phyloP scores from a whole-genome alignment of 306 rosid species.

The Cicer judaicum region DNA sequence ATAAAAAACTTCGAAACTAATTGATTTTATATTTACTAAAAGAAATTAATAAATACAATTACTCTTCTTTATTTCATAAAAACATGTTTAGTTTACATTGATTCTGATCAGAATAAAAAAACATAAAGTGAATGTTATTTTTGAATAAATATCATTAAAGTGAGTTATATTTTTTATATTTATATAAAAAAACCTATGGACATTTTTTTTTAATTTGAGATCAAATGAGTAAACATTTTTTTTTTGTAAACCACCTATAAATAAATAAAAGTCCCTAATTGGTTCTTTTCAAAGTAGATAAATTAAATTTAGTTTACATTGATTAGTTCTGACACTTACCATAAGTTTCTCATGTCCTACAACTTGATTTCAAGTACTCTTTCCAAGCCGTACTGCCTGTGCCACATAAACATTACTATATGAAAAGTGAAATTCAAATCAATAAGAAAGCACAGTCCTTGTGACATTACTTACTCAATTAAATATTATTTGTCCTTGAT shows the following conservation, averaged over 20 bases:
- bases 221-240: neutral
- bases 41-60: no score
- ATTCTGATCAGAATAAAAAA: no score
- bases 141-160: no score
- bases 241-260: neutral
- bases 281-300: slow-evolving; percentile 15
- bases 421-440: slow-evolving; percentile 5
- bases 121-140: no score
- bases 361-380: slow-evolving; percentile 20
- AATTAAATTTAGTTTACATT: slow-evolving; percentile 36
- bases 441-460: slow-evolving; percentile 34
- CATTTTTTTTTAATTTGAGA: no score
- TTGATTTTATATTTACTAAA: no score
- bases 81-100: no score
- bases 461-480: slow-evolving; percentile 35
- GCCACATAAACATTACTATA: slow-evolving; percentile 11
- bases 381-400: neutral
- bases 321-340: slow-evolving; percentile 40
- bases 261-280: slow-evolving; percentile 3
- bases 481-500: neutral
- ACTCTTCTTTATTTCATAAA: no score
- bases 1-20: no score
- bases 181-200: no score
- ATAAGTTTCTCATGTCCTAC: slow-evolving; percentile 45
- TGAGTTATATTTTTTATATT: no score